phyloP scores from a whole-genome alignment of 176 grass and related monocot genomes.

The Oryza longistaminata region DNA sequence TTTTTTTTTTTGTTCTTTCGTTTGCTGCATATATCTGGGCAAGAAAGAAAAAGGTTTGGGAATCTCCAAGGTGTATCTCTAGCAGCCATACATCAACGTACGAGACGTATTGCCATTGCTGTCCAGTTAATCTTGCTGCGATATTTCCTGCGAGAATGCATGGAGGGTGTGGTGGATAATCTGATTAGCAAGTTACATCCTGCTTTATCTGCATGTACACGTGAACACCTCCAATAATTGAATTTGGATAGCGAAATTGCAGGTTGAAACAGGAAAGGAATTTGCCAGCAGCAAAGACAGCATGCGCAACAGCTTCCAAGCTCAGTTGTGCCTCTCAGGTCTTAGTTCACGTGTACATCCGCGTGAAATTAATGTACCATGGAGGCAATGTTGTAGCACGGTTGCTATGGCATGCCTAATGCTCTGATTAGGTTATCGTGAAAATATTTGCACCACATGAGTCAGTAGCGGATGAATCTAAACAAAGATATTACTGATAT shows the following conservation, averaged over 20 bases:
- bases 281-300: background rate
- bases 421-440: too few species aligned
- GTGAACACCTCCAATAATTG: background rate
- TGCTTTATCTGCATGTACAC: background rate
- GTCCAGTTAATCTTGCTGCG: background rate
- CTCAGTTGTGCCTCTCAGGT: background rate
- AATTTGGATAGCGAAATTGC: background rate
- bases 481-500: too few species aligned
- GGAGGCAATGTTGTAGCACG: background rate
- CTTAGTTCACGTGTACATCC: background rate
- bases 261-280: background rate
- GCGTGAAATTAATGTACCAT: background rate
- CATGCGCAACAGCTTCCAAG: background rate
- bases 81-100: background rate
- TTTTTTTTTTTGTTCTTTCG: background rate
- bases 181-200: background rate
- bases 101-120: background rate
- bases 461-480: too few species aligned
- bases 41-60: background rate
- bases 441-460: too few species aligned
- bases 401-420: too few species aligned
- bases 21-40: background rate
- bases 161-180: background rate
- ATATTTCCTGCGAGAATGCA: background rate
- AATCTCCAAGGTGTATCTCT: background rate